Evolutionary conservation across 176 grass and related monocot genomes (phyloP).

Genomic region (Urochloa ruziziensis): DNA sequence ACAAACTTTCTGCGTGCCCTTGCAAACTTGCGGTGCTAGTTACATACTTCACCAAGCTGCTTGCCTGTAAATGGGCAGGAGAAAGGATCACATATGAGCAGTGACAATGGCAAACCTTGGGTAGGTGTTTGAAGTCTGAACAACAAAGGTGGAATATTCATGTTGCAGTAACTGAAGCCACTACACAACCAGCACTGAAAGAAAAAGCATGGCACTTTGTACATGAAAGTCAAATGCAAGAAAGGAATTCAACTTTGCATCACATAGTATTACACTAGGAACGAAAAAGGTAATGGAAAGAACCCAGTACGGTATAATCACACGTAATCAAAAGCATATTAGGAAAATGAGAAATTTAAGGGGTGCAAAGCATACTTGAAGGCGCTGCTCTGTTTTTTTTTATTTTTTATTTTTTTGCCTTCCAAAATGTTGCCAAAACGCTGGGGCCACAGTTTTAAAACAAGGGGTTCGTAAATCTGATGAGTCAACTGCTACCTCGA

Average conservation of each 20-base stretch:
- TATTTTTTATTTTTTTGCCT: too few relatives aligned
- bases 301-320: not conserved
- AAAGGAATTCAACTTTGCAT: not conserved
- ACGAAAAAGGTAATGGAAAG: not conserved
- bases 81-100: not conserved
- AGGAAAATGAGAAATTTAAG: not conserved
- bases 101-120: not conserved
- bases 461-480: not conserved
- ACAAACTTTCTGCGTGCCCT: constrained; percentile 32
- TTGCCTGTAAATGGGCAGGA: constrained; percentile 41
- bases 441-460: not conserved
- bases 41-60: constrained; percentile 48
- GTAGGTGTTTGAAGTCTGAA: not conserved
- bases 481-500: not conserved
- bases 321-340: not conserved
- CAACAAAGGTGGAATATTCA: not conserved
- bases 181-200: not conserved
- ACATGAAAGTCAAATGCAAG: not conserved
- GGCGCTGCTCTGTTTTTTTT: too few relatives aligned
- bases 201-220: not conserved
- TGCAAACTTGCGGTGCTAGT: constrained; percentile 32
- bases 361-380: not conserved
- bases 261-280: not conserved
- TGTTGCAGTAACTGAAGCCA: not conserved
- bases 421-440: not conserved